Base-by-base conservation (phyloP, 495 filamentous ascomycete genomes). In the Lophium mytilinum region DNA sequence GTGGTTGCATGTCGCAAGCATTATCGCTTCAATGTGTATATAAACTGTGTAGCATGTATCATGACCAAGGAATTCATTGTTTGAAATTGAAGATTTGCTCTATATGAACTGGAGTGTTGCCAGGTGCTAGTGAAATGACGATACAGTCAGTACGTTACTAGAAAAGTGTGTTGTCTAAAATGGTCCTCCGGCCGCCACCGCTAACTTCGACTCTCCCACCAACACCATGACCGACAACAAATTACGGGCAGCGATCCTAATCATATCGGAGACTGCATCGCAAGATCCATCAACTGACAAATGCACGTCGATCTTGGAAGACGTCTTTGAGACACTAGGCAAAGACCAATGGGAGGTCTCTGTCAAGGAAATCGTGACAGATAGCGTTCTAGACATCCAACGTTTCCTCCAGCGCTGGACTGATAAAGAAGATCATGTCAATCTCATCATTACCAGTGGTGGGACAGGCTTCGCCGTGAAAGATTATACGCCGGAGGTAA, bases 381-480 rank as follows among this genome's bases (percentile, higher is more conserved):
- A 98, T 71, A 78, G 84, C 64, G 74, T 81, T 35, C 66, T 80
- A 14, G 76, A 85, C 40, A 96, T 98, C 58, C 88, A 96, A 64
- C 70, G 73, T 10, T 74, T 82, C 9, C 78, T 97, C 24, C 80
- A 71, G 56, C 60, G 75, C 46, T 95, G 86, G 85, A 74, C 86
- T 0, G 87, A 92, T 72, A 68, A 73, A 15, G 72, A 78, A 5
- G 69, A 81, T 60, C 72, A 72, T 17, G 63, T 82, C 10, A 92
- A 96, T 71, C 72, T 97, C 47, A 80, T 99, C 50, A 71, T 96
- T 48, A 86, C 89, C 1, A 96, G 87, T 8, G 93, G 93, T 50
- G 93, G 93, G 11, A 99, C 93, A 4, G 93, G 93, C 5, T 99
- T 99, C 72, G 86, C 94, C 10, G 72, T 84, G n/a, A 81, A 85